Base-by-base conservation (phyloP, 768 basidiomycete genomes). In the Lenzites betulinus region DNA sequence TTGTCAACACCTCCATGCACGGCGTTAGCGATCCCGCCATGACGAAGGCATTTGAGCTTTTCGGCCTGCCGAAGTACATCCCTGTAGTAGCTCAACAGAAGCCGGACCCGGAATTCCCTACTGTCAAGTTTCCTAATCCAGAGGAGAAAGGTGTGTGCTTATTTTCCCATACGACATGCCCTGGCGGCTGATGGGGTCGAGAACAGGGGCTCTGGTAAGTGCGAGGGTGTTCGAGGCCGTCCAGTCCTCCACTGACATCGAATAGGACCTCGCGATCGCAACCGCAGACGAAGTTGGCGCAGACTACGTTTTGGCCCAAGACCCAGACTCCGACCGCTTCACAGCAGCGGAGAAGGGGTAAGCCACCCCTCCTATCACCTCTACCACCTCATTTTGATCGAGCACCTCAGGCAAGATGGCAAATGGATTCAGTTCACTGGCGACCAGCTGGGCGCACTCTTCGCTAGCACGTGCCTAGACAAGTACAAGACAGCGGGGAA, bases 1-100 rank as follows among this genome's bases (percentile, higher is more conserved):
- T 95, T 65, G 89, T 92, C 20, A 92, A 93, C 69, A 95, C 94
- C 0, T 89, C 93, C 0, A 88, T 95, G 89, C 93, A 95, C 66
- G 93, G 93, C 0, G 93, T 95, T 54, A 86, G 92, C 64, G 81
- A 93, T 70, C 73, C 77, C 5, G 88, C 89, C 65, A 78, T 85
- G 41, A 73, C 71, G 8, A 71, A 76, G 51, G 88, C 84, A 0
- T 89, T 95, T 60, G 73, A 77, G 39, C 61, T 73, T 3, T 86
- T 84, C 58, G 86, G 86, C 6, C 85, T 92, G 60, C 67, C 78
- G 18, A 78, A 82, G 1, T 87, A 82, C 69, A 77, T 80, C 11
- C 81, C 86, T 1, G 89, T 93, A 12, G 67, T 70, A 51, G 81
- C 85, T 63, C 93, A 95, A 71, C 81, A 82, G 62, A 56, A 76